Percentiles rank a stretch among this genome's conserved stretches.
Conservation (phyloP, 176 grass and related monocot genomes). For the Oropetium thomaeum region DNA sequence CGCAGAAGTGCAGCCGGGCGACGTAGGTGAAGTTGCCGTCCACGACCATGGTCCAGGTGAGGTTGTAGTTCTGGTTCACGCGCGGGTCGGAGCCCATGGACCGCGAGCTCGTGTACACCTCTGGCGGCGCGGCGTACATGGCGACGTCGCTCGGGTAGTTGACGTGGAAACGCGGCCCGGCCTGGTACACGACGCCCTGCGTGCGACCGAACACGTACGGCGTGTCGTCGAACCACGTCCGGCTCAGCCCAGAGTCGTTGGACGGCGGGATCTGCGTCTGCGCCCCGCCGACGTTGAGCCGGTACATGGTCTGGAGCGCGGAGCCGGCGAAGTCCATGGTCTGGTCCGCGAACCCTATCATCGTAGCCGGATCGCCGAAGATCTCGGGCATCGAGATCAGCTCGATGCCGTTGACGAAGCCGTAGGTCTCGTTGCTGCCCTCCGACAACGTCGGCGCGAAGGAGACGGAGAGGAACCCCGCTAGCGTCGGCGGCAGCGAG, state of each 20-base stretch:
- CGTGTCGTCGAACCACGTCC: conserved; percentile 24
- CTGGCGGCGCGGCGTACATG: conserved; percentile 33
- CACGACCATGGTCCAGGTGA: conserved; percentile 43
- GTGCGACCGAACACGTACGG: conserved; percentile 27
- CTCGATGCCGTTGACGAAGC: conserved; percentile 67
- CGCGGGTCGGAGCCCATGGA: conserved; percentile 36
- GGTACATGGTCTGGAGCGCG: conserved; percentile 49
- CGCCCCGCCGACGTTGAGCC: conserved; percentile 44
- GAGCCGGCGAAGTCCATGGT: conserved; percentile 6
- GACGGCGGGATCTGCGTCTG: neutral
- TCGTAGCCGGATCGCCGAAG: too few species aligned
- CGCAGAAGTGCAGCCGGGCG: conserved; percentile 51
- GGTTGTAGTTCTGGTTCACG: conserved; percentile 52
- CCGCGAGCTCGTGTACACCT: conserved; percentile 41
- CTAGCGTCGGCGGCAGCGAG: too few species aligned
- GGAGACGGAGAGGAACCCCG: conserved; percentile 25
- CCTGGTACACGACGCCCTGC: too few species aligned
- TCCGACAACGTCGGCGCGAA: conserved; percentile 24
- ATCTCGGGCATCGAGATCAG: too few species aligned
- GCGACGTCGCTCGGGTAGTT: conserved; percentile 42
- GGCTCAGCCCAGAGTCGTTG: conserved; percentile 30
- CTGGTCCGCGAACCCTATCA: too few species aligned
- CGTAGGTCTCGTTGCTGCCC: conserved; percentile 19
- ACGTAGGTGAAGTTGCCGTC: conserved; percentile 52
- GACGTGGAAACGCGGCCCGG: neutral